Evolutionary conservation across 768 basidiomycete genomes (phyloP), one percentile per base, ranked within the genome.

Genomic region (Pulveroboletus frians): DNA sequence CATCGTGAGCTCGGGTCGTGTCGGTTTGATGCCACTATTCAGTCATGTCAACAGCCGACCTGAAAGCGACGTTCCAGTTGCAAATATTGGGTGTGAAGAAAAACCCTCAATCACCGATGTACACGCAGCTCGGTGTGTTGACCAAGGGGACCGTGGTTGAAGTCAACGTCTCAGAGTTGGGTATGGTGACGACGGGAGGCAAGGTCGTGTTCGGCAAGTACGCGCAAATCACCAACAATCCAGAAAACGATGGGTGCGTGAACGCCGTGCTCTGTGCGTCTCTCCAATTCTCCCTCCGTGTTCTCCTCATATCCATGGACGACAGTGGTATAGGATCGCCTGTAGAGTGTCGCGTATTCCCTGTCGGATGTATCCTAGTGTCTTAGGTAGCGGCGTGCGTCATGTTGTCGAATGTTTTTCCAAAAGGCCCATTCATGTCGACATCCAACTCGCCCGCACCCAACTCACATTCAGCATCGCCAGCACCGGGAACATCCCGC

Each of bases 81-180:
- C 93, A 95, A 57, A 98, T 99, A 56, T 74, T 99, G 38, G 91
- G 91, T 39, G 96, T 99, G 49, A 99, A 99, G 78, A 98, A 98
- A 76, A 99, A 99, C 63, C 96, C 96, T 21, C 96, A 98, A 66
- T 96, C 93, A 17, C 95, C 96, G 0, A 94, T 94, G 88, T 94
- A 93, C 64, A 93, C 92, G 0, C 90, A 92, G 62, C 81, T 94
- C 35, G 95, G 95, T 43, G 96, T 99, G 32, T 79, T 99, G 72
- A 98, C 96, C 4, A 98, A 98, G 69, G 96, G 96, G 42, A 99
- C 96, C 1, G 85, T 99, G 56, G 86, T 99, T 48, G 96, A 99
- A 67, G 95, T 98, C 59, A 98, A 99, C 61, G 92, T 96, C n/a
- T 95, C 93, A 36, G 95, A 98, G 68, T 74, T 98, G 54, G 95